Evolutionary conservation across 2,329 filamentous ascomycete genomes (phyloP), one percentile per base, ranked within the genome.

Genomic region (Xylariaceae sp.): DNA sequence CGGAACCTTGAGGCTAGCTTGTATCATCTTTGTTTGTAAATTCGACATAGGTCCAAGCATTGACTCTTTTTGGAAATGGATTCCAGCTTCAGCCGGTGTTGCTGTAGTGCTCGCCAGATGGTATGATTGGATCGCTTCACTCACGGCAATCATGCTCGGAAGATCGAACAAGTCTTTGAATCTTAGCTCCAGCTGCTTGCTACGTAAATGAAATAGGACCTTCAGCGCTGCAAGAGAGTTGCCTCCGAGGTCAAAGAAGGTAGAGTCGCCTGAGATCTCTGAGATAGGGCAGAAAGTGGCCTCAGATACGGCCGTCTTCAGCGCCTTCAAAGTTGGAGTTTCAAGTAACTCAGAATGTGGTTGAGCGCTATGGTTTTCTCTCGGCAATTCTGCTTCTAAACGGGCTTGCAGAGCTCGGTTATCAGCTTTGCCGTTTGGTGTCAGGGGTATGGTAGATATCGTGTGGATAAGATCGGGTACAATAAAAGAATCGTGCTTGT

Each of bases 1-100:
- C 7, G 45, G 50, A 17, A 13, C 34, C 42, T 42, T 52, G n/a
- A 52, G 48, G 45, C 40, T 48, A 28, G 50, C 40, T 12, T 31
- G 50, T 33, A 45, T 43, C 50, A 52, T 52, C 33, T 52, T 52
- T 22, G 33, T 22, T 17, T 52, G 50, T 4, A 52, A 40, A 31
- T 44, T 33, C n/a, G 50, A 43, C 50, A 48, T 52, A 10, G 50
- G 50, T 6, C 50, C 50, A 10, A 28, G 33, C n/a, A 12, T 31
- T 34, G 34, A 19, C 33, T 41, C 36, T 14, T 42, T 31, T 11
- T 42, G 18, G 10, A n/a, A 14, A 17, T 39, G 3, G 13, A 39
- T 39, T 13, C 36, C 36, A 4, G 13, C 16, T 39, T 39, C 36
- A 17, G 36, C 36, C 5, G 4, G 36, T 39, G 13, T 39, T 39